Conservation (phyloP, 441 rosid species). For the Jatropha podagrica region DNA sequence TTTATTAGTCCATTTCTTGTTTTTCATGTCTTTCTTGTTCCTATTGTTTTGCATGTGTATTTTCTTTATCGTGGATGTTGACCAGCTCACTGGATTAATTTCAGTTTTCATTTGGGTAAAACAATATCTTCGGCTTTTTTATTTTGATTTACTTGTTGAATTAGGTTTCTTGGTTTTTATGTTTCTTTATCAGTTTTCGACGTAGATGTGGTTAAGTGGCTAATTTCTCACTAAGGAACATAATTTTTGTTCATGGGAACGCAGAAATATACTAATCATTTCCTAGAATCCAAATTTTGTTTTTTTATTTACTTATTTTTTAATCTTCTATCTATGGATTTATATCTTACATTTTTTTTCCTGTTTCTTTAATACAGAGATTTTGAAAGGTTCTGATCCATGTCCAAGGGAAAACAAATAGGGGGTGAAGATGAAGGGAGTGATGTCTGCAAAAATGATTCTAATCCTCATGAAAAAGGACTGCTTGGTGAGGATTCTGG, state of each 20-base stretch:
- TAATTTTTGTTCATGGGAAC: background rate
- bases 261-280: conserved; percentile 1
- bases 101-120: background rate
- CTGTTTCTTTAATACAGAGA: conserved; percentile 8
- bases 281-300: background rate
- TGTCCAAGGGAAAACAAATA: conserved; percentile 43
- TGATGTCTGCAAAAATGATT: conserved; percentile 17
- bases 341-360: too few species aligned
- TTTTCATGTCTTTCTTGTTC: background rate
- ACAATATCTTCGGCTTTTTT: background rate
- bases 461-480: conserved; percentile 21
- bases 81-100: background rate
- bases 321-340: background rate
- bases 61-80: background rate
- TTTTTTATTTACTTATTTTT: background rate
- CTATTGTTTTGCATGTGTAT: background rate
- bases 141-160: conserved; percentile 15
- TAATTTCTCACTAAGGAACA: conserved; percentile 13
- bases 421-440: conserved; percentile 31
- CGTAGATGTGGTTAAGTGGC: background rate
- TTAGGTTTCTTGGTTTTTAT: background rate
- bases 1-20: background rate
- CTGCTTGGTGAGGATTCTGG: conserved; percentile 27
- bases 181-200: background rate
- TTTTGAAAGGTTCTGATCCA: conserved; percentile 17